Percentiles rank a stretch among this genome's conserved stretches.
Evolutionary conservation across 2,329 filamentous ascomycete species (phyloP).

Genomic region (Didymellaceae sp.): DNA sequence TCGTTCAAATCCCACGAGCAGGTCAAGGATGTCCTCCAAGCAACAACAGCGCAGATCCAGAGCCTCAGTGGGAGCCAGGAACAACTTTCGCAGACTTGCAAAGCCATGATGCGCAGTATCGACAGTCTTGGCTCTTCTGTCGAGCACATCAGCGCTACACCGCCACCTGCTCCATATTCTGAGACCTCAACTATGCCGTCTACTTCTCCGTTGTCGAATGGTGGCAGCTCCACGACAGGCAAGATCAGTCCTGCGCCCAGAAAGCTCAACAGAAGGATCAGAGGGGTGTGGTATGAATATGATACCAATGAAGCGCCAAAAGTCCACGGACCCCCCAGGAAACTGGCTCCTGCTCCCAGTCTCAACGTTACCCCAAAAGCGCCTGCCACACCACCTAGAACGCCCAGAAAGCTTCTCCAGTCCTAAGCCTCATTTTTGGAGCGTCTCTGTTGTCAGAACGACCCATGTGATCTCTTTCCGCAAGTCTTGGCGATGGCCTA

Average conservation of each 20-base stretch:
- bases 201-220: slow-evolving; percentile 10
- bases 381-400: slow-evolving; percentile 7
- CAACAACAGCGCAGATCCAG: slow-evolving; percentile 38
- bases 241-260: slow-evolving; percentile 39
- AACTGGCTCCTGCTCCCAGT: slow-evolving; percentile 10
- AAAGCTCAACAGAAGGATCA: slow-evolving; percentile 43
- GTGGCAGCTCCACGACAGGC: slow-evolving; percentile 26
- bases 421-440: background rate
- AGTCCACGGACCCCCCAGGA: slow-evolving; percentile 10
- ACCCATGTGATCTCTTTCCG: no score
- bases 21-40: slow-evolving; percentile 34
- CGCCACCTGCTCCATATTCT: slow-evolving; percentile 6
- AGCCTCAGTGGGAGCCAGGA: slow-evolving; percentile 36
- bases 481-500: no score
- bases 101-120: slow-evolving; percentile 39
- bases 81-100: slow-evolving; percentile 38
- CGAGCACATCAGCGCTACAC: slow-evolving; percentile 16
- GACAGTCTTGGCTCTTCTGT: slow-evolving; percentile 30
- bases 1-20: slow-evolving; percentile 41
- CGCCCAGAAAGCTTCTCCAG: slow-evolving; percentile 10
- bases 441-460: no score
- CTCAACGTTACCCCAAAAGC: background rate
- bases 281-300: slow-evolving; percentile 49
- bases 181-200: slow-evolving; percentile 24
- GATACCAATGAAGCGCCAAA: slow-evolving; percentile 19